phyloP scores from a whole-genome alignment of 2,329 filamentous ascomycete species.

The Dryadomyces quercus-mongolicae region DNA sequence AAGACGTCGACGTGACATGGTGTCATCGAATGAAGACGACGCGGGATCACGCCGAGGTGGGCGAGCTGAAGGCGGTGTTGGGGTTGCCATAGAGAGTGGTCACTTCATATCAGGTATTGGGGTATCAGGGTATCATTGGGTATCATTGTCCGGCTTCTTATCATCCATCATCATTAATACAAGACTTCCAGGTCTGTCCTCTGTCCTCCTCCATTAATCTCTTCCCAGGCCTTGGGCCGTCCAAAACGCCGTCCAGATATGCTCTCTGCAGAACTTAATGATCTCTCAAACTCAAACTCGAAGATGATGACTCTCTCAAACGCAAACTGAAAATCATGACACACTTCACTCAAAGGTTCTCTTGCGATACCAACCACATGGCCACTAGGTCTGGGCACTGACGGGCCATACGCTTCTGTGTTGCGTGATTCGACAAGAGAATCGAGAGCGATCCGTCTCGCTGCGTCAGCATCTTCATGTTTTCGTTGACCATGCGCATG shows the following conservation, averaged over 20 bases:
- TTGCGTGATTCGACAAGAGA: slow-evolving; percentile 12
- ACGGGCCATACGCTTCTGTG: slow-evolving; percentile 13
- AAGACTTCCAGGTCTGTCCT: too few species aligned
- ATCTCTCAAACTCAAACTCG: too few species aligned
- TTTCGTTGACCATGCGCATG: slow-evolving; percentile 8
- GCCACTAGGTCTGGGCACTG: slow-evolving; percentile 13
- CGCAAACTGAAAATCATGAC: too few species aligned
- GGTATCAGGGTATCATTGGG: background rate
- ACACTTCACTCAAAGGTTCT: slow-evolving; percentile 9
- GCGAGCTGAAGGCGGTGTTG: slow-evolving; percentile 50
- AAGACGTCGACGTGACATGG: slow-evolving; percentile 44
- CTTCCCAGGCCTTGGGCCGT: too few species aligned
- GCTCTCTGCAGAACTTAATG: background rate
- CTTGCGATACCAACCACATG: slow-evolving; percentile 13
- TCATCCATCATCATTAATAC: too few species aligned
- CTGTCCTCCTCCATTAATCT: too few species aligned
- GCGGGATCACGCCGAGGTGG: slow-evolving; percentile 63
- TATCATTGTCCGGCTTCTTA: too few species aligned
- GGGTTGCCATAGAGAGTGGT: slow-evolving; percentile 28
- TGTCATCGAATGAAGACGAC: slow-evolving; percentile 74
- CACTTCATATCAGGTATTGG: too few species aligned
- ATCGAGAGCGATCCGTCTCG: slow-evolving; percentile 9
- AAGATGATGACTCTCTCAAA: too few species aligned
- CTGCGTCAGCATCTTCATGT: slow-evolving; percentile 1
- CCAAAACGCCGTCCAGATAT: too few species aligned